These are phyloP conservation scores for Cenchrus fungigraminus DNA, from an alignment of 176 grass and related monocot genomes.

Conservation along the genomic window DNA sequence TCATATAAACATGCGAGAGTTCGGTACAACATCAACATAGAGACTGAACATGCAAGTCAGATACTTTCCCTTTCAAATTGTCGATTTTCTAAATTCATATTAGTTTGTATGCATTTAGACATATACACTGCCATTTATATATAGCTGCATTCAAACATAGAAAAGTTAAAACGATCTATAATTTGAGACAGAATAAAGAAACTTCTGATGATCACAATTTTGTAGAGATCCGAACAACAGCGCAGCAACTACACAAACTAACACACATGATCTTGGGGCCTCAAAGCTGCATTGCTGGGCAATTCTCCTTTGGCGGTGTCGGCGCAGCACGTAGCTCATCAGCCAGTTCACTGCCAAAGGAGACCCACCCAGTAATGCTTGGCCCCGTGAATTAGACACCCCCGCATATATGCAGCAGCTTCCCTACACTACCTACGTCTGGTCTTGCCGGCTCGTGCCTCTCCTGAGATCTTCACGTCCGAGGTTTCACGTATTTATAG, in stretches of 20 bases:
- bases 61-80: no score
- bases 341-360: conserved; percentile 44
- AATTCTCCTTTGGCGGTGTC: conserved; percentile 74
- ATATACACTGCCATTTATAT: no score
- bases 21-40: no score
- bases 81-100: no score
- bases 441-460: neutral
- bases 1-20: no score
- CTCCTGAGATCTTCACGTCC: conserved; percentile 4
- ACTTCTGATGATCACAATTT: no score
- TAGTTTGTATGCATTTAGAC: no score
- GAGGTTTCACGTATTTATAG: conserved; percentile 44
- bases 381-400: neutral
- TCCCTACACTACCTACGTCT: neutral
- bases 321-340: neutral
- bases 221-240: neutral
- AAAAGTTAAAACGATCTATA: no score
- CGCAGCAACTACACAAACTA: neutral
- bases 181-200: no score
- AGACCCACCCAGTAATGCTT: conserved; percentile 49
- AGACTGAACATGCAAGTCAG: no score
- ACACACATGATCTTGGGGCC: neutral
- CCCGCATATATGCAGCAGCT: no score
- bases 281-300: conserved; percentile 61
- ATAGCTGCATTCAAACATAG: no score